phyloP scores from a whole-genome alignment of 2,329 filamentous ascomycete genomes.

The Aspergillus ustus region DNA sequence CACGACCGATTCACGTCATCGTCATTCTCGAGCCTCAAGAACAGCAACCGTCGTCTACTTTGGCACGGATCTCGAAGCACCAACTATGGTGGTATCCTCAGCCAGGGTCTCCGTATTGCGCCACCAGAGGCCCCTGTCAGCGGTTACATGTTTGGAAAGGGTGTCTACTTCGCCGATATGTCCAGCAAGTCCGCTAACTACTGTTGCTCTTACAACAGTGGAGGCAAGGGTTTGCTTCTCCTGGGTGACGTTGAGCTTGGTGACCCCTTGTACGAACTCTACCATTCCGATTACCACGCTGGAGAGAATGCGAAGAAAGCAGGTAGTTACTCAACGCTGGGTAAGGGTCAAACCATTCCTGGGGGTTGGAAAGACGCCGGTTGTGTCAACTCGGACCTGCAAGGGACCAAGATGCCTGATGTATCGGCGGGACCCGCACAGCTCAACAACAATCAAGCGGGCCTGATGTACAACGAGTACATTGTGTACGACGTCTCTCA shows the following conservation, averaged over 20 bases:
- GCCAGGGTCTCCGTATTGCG: constrained; percentile 86
- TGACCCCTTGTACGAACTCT: constrained; percentile 70
- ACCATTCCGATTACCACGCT: constrained; percentile 63
- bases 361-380: constrained; percentile 75
- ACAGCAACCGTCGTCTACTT: constrained; percentile 73
- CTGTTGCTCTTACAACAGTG: constrained; percentile 66
- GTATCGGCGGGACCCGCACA: constrained; percentile 13
- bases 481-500: constrained; percentile 56
- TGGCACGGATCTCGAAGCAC: constrained; percentile 87
- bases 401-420: constrained; percentile 68
- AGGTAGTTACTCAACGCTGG: constrained; percentile 71
- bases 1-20: constrained; percentile 68
- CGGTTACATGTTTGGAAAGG: constrained; percentile 90
- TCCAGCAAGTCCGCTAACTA: constrained; percentile 82
- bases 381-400: constrained; percentile 65
- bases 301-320: constrained; percentile 64
- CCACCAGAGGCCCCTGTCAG: constrained; percentile 74
- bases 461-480: constrained; percentile 50
- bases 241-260: constrained; percentile 86
- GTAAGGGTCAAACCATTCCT: constrained; percentile 69
- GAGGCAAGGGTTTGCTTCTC: constrained; percentile 73
- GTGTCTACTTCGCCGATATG: constrained; percentile 86
- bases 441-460: not conserved
- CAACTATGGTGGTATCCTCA: constrained; percentile 86
- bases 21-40: constrained; percentile 54